phyloP scores from a whole-genome alignment of 2,329 filamentous ascomycete genomes.

The Zasmidium citrigriseum region DNA sequence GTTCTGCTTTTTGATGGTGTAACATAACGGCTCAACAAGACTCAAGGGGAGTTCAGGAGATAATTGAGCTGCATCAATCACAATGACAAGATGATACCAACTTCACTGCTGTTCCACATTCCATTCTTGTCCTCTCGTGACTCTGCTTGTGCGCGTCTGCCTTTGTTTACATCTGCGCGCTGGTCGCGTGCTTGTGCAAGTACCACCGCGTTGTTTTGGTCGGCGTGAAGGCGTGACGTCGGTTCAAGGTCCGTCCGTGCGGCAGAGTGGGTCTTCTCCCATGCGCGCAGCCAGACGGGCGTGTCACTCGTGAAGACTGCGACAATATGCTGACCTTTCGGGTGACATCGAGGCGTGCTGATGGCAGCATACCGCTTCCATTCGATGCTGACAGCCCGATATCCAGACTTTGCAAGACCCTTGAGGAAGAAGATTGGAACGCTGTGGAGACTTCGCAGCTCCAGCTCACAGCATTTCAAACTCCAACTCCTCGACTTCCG shows the following conservation, averaged over 20 bases:
- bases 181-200: constrained; percentile 11
- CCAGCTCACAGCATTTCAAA: too few species aligned
- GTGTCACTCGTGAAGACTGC: too few species aligned
- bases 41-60: constrained; percentile 25
- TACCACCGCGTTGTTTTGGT: constrained; percentile 25
- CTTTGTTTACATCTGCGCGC: constrained; percentile 20
- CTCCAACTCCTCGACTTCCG: too few species aligned
- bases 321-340: too few species aligned
- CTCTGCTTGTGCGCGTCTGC: constrained; percentile 7
- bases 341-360: too few species aligned
- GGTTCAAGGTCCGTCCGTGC: not conserved
- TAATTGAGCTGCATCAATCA: constrained; percentile 30
- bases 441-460: too few species aligned
- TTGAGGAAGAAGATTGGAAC: too few species aligned
- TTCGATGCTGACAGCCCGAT: too few species aligned
- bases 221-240: constrained; percentile 8
- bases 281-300: too few species aligned
- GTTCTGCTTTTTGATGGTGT: constrained; percentile 32
- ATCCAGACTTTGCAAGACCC: too few species aligned
- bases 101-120: constrained; percentile 10
- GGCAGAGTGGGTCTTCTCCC: not conserved
- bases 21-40: constrained; percentile 31
- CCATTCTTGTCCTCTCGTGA: not conserved
- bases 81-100: constrained; percentile 23
- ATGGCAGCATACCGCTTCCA: too few species aligned